Evolutionary conservation across 768 basidiomycete genomes (phyloP).

Genomic region (Daedaleopsis nitida): DNA sequence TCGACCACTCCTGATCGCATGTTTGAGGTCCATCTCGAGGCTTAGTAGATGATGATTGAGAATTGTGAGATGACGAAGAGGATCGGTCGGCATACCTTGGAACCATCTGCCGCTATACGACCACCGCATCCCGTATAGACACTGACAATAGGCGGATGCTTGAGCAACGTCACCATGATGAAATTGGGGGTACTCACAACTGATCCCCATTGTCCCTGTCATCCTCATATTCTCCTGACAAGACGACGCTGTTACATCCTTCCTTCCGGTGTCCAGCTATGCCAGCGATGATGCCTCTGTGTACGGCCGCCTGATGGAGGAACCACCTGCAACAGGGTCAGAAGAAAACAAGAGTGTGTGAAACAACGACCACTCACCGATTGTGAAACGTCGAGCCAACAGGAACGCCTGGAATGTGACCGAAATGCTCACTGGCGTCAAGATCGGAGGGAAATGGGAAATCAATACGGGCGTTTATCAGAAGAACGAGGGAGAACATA

Average conservation of each 20-base stretch:
- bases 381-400: conserved; percentile 16
- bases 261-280: conserved; percentile 19
- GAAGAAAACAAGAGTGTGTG: not conserved
- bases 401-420: conserved; percentile 12
- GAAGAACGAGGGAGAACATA: too few species aligned
- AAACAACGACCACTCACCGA: conserved; percentile 4
- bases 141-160: not conserved
- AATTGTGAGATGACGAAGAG: not conserved
- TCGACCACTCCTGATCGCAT: conserved; percentile 18
- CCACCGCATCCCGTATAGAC: conserved; percentile 25
- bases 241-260: conserved; percentile 23
- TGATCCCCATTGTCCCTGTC: conserved; percentile 23
- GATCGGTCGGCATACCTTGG: conserved; percentile 1
- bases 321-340: conserved; percentile 4
- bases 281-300: conserved; percentile 20
- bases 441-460: not conserved
- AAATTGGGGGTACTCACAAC: conserved; percentile 16
- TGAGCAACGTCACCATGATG: not conserved
- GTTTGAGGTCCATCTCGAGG: conserved; percentile 21
- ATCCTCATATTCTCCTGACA: conserved; percentile 26
- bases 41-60: not conserved
- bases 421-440: conserved; percentile 9
- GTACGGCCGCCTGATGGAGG: conserved; percentile 17
- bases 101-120: conserved; percentile 9
- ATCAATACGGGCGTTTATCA: too few species aligned